Percentiles rank a stretch among this genome's conserved stretches.
Evolutionary conservation across 805 yeast genomes (phyloP).

Genomic region (Jamesozyma spencerorum): DNA sequence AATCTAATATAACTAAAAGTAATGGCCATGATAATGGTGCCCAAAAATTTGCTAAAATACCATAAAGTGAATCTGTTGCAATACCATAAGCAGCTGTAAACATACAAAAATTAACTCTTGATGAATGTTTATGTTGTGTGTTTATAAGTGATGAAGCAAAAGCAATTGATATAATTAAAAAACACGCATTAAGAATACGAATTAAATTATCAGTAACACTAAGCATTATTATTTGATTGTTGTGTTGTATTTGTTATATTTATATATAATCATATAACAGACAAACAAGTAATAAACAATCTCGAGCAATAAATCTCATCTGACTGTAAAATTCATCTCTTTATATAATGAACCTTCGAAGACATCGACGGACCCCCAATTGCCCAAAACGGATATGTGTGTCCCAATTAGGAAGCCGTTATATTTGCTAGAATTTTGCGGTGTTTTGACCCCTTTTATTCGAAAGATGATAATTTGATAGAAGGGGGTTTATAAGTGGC

Average conservation of each 20-base stretch:
- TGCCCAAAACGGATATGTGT: too few relatives aligned
- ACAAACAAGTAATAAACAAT: too few relatives aligned
- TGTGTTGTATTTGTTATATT: too few relatives aligned
- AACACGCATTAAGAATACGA: conserved; percentile 65
- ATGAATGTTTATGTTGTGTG: conserved; percentile 42
- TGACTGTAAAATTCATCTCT: too few relatives aligned
- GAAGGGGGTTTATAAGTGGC: too few relatives aligned
- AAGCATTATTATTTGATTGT: conserved; percentile 35
- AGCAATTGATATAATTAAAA: conserved; percentile 74
- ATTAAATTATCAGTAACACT: conserved; percentile 67
- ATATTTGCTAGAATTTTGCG: too few relatives aligned
- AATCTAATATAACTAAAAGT: conserved; percentile 64
- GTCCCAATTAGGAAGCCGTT: too few relatives aligned
- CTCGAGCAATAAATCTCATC: not conserved
- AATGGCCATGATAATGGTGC: conserved; percentile 78
- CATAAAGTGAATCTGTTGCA: conserved; percentile 71
- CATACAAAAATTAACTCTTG: conserved; percentile 83
- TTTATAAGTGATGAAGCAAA: conserved; percentile 82
- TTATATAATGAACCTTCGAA: too few relatives aligned
- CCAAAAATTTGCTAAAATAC: conserved; percentile 65
- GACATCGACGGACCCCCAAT: too few relatives aligned
- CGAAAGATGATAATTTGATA: too few relatives aligned
- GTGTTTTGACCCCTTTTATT: too few relatives aligned
- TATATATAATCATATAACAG: not conserved
- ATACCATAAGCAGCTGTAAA: conserved; percentile 85